Evolutionary conservation across 2,329 filamentous ascomycete genomes (phyloP), one percentile per base, ranked within the genome.

Genomic region (Fusarium bulbicola): DNA sequence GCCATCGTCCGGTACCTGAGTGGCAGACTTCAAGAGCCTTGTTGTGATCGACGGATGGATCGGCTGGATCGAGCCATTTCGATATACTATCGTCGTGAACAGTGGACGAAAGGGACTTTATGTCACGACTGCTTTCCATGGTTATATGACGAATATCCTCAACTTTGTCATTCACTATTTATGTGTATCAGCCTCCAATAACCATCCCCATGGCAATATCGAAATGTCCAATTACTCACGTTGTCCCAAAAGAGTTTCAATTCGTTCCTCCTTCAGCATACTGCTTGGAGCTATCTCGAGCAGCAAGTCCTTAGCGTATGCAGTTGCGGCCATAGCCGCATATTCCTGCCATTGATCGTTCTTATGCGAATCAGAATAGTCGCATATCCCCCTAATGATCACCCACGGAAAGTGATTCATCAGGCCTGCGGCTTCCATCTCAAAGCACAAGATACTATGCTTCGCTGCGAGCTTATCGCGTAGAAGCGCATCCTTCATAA

Each of bases 231-330:
- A 32, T 32, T 32, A 32, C 30, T 14, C 13, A 32, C 30, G 0
- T 0, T 30, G 28, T 0, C 14, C 0, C 46, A 32, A 14, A 32
- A 14, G 0, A 5, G 4, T 1, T 10, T 32, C 11, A 1, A 7
- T 7, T 0, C 46, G 46, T 20, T 20, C 6, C 4, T 20, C 28
- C 11, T 14, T 14, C 2, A 0, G 11, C 0, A 50, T 0, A 0
- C 15, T 24, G 6, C 21, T 18, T 7, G 46, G 28, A 32, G 46
- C 5, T 5, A 50, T 11, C 5, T 18, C 6, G 1, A 50, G 28
- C 0, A 50, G 46, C 0, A 49, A 0, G 0, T 50, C 46, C 21
- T 32, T 50, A 0, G 28, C 0, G 0, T 32, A 50, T 0, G 46
- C 46, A 0, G 46, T 21, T 0, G 46, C 46, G 0, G 4, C 28